These are phyloP conservation scores for Paraleonurus japonicus DNA, from an alignment of 257 asterid species.

Conservation along the genomic window DNA sequence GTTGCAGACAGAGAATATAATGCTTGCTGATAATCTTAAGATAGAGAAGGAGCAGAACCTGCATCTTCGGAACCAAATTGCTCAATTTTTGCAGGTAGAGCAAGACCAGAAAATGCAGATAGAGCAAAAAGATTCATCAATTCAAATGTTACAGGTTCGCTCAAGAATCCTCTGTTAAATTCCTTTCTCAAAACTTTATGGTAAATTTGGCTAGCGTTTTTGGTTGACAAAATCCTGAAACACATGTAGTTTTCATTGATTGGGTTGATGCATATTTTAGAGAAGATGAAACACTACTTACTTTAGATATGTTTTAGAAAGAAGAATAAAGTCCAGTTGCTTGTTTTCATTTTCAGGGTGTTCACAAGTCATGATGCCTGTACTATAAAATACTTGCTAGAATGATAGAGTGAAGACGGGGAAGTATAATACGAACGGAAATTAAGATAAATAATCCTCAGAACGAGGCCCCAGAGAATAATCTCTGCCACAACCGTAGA, in stretches of 20 bases:
- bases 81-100: constrained; percentile 74
- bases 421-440: no score
- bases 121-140: constrained; percentile 71
- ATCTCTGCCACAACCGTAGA: no score
- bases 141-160: constrained; percentile 82
- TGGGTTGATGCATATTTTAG: constrained; percentile 15
- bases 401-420: no score
- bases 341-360: constrained; percentile 18
- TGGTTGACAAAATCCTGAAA: constrained; percentile 11
- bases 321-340: neutral
- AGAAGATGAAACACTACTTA: constrained; percentile 11
- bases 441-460: no score
- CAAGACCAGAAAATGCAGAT: constrained; percentile 77
- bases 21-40: constrained; percentile 68
- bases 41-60: constrained; percentile 90
- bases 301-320: constrained; percentile 5
- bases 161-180: neutral
- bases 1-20: constrained; percentile 75
- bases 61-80: constrained; percentile 70
- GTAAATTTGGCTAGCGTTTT: constrained; percentile 9
- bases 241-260: constrained; percentile 14
- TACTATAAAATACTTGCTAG: constrained; percentile 1
- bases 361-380: constrained; percentile 8
- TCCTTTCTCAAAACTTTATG: constrained; percentile 17
- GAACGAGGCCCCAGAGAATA: no score